A percentile compares a stretch with the other conserved stretches of the same genome.
Conservation (phyloP, 202 grass and related monocot species). For the Miscanthus sacchariflorus region DNA sequence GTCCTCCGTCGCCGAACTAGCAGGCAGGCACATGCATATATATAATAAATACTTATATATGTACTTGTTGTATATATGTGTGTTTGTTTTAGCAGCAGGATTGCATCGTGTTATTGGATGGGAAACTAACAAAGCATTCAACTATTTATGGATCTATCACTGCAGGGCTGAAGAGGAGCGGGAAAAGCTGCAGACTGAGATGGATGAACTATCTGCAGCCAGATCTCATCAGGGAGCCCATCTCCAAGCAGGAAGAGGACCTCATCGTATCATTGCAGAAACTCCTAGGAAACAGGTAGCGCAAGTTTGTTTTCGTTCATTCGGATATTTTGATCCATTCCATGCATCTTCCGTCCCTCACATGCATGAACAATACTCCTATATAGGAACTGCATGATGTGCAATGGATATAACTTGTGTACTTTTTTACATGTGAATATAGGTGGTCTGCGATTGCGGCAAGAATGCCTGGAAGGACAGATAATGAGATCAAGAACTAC, state of each 20-base stretch:
- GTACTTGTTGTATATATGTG: too few species aligned
- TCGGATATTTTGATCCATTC: background rate
- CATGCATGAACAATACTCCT: background rate
- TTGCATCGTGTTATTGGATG: background rate
- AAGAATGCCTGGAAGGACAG: slow-evolving; percentile 1
- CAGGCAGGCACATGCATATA: background rate
- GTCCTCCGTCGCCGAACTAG: slow-evolving; percentile 20
- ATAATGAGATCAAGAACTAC: slow-evolving; percentile 55
- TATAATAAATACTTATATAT: too few species aligned
- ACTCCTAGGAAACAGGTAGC: background rate
- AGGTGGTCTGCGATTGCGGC: background rate
- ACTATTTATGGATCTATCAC: background rate
- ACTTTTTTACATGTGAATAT: background rate
- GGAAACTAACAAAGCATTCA: background rate
- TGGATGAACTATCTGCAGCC: slow-evolving; percentile 6
- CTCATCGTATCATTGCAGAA: background rate
- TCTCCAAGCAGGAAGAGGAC: slow-evolving; percentile 22
- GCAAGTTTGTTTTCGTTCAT: background rate
- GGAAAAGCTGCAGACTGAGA: slow-evolving; percentile 26
- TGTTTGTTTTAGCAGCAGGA: background rate
- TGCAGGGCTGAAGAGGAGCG: background rate
- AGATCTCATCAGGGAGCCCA: background rate
- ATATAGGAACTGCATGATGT: too few species aligned
- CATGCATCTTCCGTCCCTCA: background rate
- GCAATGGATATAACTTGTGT: background rate